Percentiles rank a stretch among this genome's conserved stretches.
Evolutionary conservation across 106 monocot species (phyloP).

Genomic region (Dendrobium chrysotoxum): DNA sequence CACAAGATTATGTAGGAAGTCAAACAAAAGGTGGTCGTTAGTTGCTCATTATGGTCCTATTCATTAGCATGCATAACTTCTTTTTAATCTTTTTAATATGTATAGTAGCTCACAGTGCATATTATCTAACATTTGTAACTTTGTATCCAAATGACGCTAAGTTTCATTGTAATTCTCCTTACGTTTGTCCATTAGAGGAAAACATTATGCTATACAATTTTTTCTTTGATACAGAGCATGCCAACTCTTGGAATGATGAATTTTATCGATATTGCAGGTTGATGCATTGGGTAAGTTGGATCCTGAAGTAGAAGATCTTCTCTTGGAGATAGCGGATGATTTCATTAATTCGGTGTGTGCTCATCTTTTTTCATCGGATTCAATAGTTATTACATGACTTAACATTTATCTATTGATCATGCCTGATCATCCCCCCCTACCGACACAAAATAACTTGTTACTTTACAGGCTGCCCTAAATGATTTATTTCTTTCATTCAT

Average conservation of each 20-base stretch:
- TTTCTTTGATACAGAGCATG: background rate
- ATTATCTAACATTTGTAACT: background rate
- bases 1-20: too few relatives aligned
- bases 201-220: background rate
- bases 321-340: slow-evolving; percentile 82
- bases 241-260: background rate
- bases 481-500: background rate
- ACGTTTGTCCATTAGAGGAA: background rate
- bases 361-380: background rate
- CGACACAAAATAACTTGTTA: background rate
- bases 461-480: background rate
- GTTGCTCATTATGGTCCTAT: too few relatives aligned
- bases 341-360: slow-evolving; percentile 78
- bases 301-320: slow-evolving; percentile 80
- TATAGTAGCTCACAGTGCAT: background rate
- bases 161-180: background rate
- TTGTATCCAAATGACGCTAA: background rate
- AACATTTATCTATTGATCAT: background rate
- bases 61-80: background rate
- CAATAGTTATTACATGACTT: background rate
- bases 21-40: background rate
- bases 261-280: slow-evolving; percentile 37
- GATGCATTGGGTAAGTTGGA: slow-evolving; percentile 66
- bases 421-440: background rate
- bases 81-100: background rate